phyloP scores from a whole-genome alignment of 2,329 filamentous ascomycete species.

The Fusarium sp. region DNA sequence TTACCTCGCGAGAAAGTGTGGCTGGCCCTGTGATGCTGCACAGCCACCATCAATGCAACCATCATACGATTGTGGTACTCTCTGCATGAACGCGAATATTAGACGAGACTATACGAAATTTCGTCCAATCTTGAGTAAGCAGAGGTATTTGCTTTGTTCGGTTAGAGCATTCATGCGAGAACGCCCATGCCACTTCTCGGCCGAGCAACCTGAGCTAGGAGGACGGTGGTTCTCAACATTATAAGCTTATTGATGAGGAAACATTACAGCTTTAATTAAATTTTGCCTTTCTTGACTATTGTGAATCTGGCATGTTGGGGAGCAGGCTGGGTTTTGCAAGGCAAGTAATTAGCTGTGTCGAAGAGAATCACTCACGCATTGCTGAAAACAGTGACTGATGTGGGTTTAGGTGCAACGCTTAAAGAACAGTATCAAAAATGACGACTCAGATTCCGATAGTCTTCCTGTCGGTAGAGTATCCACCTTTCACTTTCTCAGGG shows the following conservation, averaged over 20 bases:
- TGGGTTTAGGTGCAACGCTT: background rate
- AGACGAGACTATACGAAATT: background rate
- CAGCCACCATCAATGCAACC: background rate
- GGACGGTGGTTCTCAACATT: too few species aligned
- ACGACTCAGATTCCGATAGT: background rate
- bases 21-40: background rate
- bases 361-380: background rate
- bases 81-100: background rate
- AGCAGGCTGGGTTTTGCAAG: background rate
- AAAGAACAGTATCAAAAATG: background rate
- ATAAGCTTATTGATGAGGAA: accelerated
- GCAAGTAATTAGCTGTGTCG: background rate
- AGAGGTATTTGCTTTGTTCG: background rate
- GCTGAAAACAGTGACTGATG: background rate
- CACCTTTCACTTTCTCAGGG: background rate
- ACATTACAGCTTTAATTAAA: background rate
- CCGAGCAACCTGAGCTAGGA: background rate
- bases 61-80: background rate
- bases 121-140: background rate
- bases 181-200: background rate
- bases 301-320: background rate
- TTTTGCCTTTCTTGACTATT: background rate
- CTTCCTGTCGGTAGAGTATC: background rate
- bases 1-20: background rate
- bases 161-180: background rate